Evolutionary conservation across 768 basidiomycete species (phyloP).

Genomic region (Phylloporus scabripes): DNA sequence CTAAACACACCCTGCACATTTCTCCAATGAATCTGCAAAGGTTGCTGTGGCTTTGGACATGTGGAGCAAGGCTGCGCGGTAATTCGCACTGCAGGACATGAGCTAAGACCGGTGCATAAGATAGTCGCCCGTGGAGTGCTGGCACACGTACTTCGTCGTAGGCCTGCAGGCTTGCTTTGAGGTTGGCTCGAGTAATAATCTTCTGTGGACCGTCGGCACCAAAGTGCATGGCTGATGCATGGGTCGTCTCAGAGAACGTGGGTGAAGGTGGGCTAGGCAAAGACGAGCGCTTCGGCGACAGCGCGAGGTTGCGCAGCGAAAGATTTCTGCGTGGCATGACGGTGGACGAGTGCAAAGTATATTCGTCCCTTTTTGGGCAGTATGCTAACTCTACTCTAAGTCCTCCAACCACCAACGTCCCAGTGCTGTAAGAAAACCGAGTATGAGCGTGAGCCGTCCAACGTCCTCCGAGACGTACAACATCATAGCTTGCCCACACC

Average conservation of each 20-base stretch:
- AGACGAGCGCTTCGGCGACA: conserved; percentile 41
- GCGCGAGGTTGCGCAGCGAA: conserved; percentile 49
- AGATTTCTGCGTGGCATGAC: conserved; percentile 49
- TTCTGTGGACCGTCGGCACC: conserved; percentile 70
- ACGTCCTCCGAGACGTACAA: conserved; percentile 8
- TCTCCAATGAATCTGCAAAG: conserved; percentile 83
- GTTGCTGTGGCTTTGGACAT: conserved; percentile 80
- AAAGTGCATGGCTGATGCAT: conserved; percentile 73
- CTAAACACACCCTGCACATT: conserved; percentile 66
- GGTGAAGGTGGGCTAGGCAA: conserved; percentile 71
- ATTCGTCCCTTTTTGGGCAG: conserved; percentile 14
- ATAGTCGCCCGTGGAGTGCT: background rate
- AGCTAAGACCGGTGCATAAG: conserved; percentile 47
- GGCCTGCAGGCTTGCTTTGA: conserved; percentile 71
- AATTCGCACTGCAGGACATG: conserved; percentile 67
- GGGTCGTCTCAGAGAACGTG: conserved; percentile 77
- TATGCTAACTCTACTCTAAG: conserved; percentile 6
- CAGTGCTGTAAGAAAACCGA: conserved; percentile 7
- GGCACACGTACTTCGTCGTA: conserved; percentile 69
- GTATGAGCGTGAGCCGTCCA: background rate
- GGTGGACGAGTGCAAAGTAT: conserved; percentile 10
- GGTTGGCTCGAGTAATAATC: conserved; percentile 75
- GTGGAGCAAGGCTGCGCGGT: conserved; percentile 72
- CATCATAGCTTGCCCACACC: conserved; percentile 31
- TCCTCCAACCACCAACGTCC: background rate